A percentile compares a stretch with the other conserved stretches of the same genome.
Evolutionary conservation across 139 green algal species (phyloP).

Genomic region (Volvox africanus): DNA sequence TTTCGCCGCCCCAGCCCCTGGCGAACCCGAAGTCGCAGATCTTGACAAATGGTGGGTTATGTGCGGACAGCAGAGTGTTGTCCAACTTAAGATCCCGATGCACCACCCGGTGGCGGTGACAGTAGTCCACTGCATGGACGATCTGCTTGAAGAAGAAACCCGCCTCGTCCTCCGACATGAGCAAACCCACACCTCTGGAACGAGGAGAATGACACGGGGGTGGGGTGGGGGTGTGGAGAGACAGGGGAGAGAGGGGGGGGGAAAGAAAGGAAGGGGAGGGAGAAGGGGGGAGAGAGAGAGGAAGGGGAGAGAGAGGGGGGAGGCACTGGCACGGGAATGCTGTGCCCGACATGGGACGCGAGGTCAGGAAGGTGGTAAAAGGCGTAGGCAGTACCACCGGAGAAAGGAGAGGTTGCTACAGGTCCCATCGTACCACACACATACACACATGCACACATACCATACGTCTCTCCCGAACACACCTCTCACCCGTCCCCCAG

Average conservation of each 20-base stretch:
- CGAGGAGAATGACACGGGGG: background rate
- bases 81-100: slow-evolving; percentile 77
- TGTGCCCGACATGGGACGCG: too few relatives aligned
- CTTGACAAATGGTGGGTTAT: slow-evolving; percentile 80
- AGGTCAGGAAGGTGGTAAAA: too few relatives aligned
- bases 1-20: slow-evolving; percentile 62
- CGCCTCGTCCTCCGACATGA: slow-evolving; percentile 80
- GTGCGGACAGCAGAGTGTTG: slow-evolving; percentile 90
- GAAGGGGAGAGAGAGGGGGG: background rate
- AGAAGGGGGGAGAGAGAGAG: background rate
- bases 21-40: slow-evolving; percentile 82
- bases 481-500: background rate
- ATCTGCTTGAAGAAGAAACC: slow-evolving; percentile 87
- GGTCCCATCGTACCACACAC: too few relatives aligned
- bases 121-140: slow-evolving; percentile 89
- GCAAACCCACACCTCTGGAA: slow-evolving; percentile 69
- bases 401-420: too few relatives aligned
- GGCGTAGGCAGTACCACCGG: too few relatives aligned
- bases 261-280: background rate
- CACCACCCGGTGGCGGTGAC: slow-evolving; percentile 73
- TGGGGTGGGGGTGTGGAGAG: background rate
- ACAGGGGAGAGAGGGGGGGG: background rate
- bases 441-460: background rate
- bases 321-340: background rate
- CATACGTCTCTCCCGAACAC: background rate